Evolutionary conservation across 495 filamentous ascomycete species (phyloP).

Genomic region (Trichocladium antarcticum): DNA sequence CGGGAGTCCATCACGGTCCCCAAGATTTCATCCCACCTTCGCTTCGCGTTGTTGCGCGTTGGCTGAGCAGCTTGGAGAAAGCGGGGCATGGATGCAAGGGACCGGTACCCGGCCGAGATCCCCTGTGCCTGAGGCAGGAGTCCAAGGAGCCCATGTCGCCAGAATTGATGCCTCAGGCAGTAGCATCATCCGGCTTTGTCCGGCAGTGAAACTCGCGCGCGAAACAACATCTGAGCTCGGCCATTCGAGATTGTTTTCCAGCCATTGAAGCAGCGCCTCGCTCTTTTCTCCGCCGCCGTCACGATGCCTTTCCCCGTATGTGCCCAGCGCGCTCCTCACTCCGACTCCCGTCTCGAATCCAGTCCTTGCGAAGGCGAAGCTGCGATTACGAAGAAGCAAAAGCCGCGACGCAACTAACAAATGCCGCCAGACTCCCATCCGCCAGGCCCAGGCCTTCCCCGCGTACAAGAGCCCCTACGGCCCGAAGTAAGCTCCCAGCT

Average conservation of each 20-base stretch:
- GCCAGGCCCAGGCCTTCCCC: constrained; percentile 19
- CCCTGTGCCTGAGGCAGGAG: not conserved
- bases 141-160: too few relatives aligned
- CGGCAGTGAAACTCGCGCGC: constrained; percentile 30
- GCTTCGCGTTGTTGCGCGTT: too few relatives aligned
- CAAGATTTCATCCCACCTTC: too few relatives aligned
- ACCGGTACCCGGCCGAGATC: not conserved
- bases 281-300: constrained; percentile 9
- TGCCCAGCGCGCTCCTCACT: not conserved
- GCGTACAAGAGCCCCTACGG: constrained; percentile 41
- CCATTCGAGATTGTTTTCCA: constrained; percentile 11
- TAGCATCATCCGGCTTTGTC: constrained; percentile 21
- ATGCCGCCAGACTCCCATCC: constrained; percentile 26
- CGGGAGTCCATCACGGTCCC: too few relatives aligned
- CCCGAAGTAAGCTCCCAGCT: constrained; percentile 38
- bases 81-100: too few relatives aligned
- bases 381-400: not conserved
- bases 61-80: too few relatives aligned
- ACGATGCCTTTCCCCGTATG: constrained; percentile 38
- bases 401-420: constrained; percentile 7
- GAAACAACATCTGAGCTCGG: constrained; percentile 14
- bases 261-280: constrained; percentile 28
- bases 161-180: constrained; percentile 18
- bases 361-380: not conserved
- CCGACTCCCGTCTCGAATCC: not conserved